Evolutionary conservation across 306 rosid genomes (phyloP), one percentile per base, ranked within the genome.

Genomic region (Amphicarpaea edgeworthii): DNA sequence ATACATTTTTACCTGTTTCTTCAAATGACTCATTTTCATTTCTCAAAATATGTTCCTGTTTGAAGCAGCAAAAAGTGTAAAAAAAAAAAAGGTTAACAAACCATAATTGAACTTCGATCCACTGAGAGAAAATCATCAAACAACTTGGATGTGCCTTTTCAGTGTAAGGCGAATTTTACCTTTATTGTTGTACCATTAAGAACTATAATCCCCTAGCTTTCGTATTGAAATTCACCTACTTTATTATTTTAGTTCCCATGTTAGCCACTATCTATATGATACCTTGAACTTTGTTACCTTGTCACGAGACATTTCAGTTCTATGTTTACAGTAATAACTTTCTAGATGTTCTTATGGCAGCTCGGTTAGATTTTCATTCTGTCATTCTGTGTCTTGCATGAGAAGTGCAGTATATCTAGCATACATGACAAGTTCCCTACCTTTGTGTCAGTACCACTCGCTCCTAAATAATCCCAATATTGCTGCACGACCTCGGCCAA

Each of bases 1-100:
- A 15, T 17, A 34, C 20, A 40, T 41, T n/a, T 73, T 55, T 72
- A 74, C 79, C 79, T 74, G 78, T 30, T 74, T 61, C 37, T 74
- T 6, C 21, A 74, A 8, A 60, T 60, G 79, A n/a, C 70, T 74
- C 60, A 46, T 74, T 74, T 61, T 60, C 60, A 16, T 24, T 16
- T 7, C n/a, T 74, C 37, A 74, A 54, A 14, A 3, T 38, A 53
- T 45, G 47, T 17, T 28, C 79, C 79, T 74, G 79, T 60, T 43
- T 59, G 49, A 61, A 61, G 37, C 24, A 32, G 20, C 37, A 57
- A 37, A 14, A 42, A 59, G 6, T 17, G 3, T 12, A 0, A 3
- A 34, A 0, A 34, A 7, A 34, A 34, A 30, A 30, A 4, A 30
- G 7, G 12, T 50, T 10, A 51, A 26, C 26, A 73, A 40, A 41